Conservation (phyloP, 441 rosid species). For the Syzygium syzygioides region DNA sequence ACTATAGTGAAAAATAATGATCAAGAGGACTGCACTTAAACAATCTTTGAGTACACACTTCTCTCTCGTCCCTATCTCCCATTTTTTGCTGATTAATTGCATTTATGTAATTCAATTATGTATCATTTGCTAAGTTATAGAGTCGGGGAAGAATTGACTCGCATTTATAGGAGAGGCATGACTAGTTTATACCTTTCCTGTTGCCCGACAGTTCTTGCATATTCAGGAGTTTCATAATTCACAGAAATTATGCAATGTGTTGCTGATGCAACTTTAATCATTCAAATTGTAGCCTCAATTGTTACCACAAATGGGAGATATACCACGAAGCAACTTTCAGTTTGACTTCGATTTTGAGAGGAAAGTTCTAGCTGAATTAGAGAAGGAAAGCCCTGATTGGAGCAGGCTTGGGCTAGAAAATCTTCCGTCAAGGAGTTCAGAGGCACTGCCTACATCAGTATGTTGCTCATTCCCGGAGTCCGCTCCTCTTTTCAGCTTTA, state of each 20-base stretch:
- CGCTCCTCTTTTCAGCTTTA: background rate
- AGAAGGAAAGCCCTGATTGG: slow-evolving; percentile 70
- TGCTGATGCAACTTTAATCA: background rate
- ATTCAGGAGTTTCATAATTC: background rate
- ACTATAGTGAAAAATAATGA: background rate
- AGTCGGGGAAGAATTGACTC: background rate
- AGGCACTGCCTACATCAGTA: slow-evolving; percentile 51
- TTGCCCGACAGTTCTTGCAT: background rate
- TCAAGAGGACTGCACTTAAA: background rate
- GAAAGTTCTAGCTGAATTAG: slow-evolving; percentile 67
- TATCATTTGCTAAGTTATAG: background rate
- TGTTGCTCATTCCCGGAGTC: background rate
- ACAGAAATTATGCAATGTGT: background rate
- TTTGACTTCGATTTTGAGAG: slow-evolving; percentile 76
- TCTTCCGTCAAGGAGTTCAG: slow-evolving; percentile 42
- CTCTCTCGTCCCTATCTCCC: background rate
- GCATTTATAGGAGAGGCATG: background rate
- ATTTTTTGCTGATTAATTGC: background rate
- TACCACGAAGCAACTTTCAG: slow-evolving; percentile 79
- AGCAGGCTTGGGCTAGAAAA: slow-evolving; percentile 60
- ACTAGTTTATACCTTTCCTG: background rate
- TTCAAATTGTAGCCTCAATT: slow-evolving; percentile 57
- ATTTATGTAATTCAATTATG: background rate
- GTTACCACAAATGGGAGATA: slow-evolving; percentile 52
- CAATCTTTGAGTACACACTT: background rate